Evolutionary conservation across 2,329 filamentous ascomycete species (phyloP).

Genomic region (Amesomyces nigricolor): DNA sequence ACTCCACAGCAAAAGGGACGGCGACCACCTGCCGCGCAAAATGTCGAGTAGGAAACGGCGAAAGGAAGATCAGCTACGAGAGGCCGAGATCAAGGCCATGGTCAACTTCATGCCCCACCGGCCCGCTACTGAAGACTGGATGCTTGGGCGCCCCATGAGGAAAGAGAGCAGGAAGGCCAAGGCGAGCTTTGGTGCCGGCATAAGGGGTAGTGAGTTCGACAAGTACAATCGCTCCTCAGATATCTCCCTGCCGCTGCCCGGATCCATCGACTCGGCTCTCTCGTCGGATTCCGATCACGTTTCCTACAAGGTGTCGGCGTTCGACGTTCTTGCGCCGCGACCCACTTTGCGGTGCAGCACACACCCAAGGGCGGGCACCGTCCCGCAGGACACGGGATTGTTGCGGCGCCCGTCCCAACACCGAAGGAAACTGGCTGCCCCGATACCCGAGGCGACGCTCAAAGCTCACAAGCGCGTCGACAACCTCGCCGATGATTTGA

Average conservation of each 20-base stretch:
- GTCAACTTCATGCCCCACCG: constrained; percentile 62
- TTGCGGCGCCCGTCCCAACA: constrained; percentile 44
- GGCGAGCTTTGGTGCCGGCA: constrained; percentile 41
- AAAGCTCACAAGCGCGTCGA: constrained; percentile 59
- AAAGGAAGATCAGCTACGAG: constrained; percentile 68
- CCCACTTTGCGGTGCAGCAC: constrained; percentile 74
- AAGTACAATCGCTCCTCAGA: constrained; percentile 60
- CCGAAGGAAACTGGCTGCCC: constrained; percentile 43
- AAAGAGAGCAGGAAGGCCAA: constrained; percentile 62
- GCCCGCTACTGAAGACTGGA: constrained; percentile 53
- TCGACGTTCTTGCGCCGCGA: constrained; percentile 77
- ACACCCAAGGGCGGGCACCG: constrained; percentile 52
- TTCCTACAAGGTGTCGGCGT: constrained; percentile 72
- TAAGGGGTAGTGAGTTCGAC: constrained; percentile 33
- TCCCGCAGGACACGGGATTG: constrained; percentile 41
- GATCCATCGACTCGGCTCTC: constrained; percentile 70
- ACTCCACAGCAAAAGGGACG: constrained; percentile 56
- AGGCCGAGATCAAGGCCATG: constrained; percentile 86
- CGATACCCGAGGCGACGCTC: constrained; percentile 56
- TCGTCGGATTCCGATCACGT: constrained; percentile 69
- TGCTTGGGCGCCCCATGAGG: constrained; percentile 54
- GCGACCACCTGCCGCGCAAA: constrained; percentile 54
- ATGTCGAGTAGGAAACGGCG: constrained; percentile 77
- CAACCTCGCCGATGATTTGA: constrained; percentile 76
- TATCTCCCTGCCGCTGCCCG: constrained; percentile 66